Evolutionary conservation across 1,284 basidiomycete species (phyloP), one percentile per base, ranked within the genome.

Genomic region (Cryptococcus hybrid): DNA sequence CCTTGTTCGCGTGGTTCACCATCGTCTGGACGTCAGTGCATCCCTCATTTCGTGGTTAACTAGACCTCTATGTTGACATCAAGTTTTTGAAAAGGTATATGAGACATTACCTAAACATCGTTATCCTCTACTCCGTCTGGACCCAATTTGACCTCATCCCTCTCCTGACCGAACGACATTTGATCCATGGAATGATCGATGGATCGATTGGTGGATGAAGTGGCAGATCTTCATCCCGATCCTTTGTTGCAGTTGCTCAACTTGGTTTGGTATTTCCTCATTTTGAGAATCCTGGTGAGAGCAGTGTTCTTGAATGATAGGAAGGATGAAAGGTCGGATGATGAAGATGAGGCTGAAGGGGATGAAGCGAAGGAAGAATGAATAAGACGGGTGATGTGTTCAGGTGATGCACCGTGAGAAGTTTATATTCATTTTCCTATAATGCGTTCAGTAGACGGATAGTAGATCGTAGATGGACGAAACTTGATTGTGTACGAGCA

Each of bases 71-170:
- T 39, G 24, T 18, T 39, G 24, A 24, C 24, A 6, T 18, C 30
- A 1, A 18, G 24, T 69, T n/a, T 42, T 42, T 42, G 40, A 42
- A 42, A 42, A 94, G 90, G 3, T 99, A 99, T 77, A 92, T 96
- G 84, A 89, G 96, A 1, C 94, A 97, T 75, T 97, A 89, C 75
- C 81, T 96, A 38, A 98, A 97, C 75, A 76, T 95, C 45, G 79
- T 82, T 51, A 96, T 99, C 18, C 83, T 99, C 35, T 88, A 84
- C 81, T 93, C 91, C 1, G 89, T 97, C 1, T 94, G 87, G 86
- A 81, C 74, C 40, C 84, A 99, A 70, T 92, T 86, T 61, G 83
- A 89, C 56, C 78, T 88, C 12, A 83, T 92, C 58, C 90, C 90
- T 40, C 13, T 40, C 49, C n/a, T 24, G 11, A 7, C n/a, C 49